Base-by-base conservation (phyloP, 257 asterid species). In the Salvia splendens region DNA sequence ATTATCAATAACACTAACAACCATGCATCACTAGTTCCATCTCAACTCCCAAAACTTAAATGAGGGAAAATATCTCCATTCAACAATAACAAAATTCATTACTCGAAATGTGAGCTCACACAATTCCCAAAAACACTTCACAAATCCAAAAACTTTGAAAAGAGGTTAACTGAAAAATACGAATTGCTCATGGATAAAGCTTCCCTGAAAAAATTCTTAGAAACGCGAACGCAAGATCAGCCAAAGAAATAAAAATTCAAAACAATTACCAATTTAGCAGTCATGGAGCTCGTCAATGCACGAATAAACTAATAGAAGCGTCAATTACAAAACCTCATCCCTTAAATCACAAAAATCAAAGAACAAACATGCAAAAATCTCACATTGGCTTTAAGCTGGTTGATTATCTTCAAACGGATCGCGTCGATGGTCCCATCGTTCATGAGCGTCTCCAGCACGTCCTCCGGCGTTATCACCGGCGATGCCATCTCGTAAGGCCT, bases 381-480 rank as follows among this genome's bases (percentile, higher is more conserved):
- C 68, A 92, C 97, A 70, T 89, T 92, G 62, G 95, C 97, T 82
- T 93, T 93, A 51, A 93, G 90, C 77, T 90, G 96, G 78, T 86
- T 86, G 51, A 93, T 86, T 64, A 93, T 88, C 71, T 90, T 93
- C 79, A 88, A 79, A 6, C 97, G 88, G 70, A 93, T 81, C 41
- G 97, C 83, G 50, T 93, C 99, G 75, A 93, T 82, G 7, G 97
- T 86, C 20, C 97, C 96, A 64, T 93, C 99, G 75, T 93, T 88
- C 99, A 93, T 93, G 64, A 93, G 87, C 54, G 96, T 79, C 73
- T 83, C 96, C 79, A 92, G 72, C 35, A 92, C 97, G 65, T 92
- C 98, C 71, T 89, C 97, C 24, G 97, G 97, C 47, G 86, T 75
- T 48, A 92, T 82, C 74, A 89, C 86, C 28, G 84, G 74, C 36